Conservation (phyloP, 2,329 filamentous ascomycete genomes). For the Aspergillus sergii region DNA sequence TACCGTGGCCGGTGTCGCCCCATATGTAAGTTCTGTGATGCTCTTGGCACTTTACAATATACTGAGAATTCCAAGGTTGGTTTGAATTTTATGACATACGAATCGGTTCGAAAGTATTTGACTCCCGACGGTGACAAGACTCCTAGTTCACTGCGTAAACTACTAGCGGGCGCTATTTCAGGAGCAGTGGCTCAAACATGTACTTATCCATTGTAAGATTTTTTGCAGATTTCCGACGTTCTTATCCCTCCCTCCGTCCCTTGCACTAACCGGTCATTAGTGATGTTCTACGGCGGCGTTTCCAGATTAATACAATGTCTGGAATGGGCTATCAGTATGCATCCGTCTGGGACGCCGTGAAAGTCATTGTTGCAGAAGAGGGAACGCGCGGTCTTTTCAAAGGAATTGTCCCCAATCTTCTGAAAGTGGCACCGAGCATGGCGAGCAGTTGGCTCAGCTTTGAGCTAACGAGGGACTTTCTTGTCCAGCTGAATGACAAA, state of each 20-base stretch:
- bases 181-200: constrained; percentile 95
- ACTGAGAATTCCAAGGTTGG: constrained; percentile 65
- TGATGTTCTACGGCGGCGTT: constrained; percentile 87
- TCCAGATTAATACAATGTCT: constrained; percentile 99
- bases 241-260: neutral
- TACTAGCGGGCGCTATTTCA: constrained; percentile 89
- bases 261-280: constrained; percentile 47
- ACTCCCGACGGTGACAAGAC: constrained; percentile 87
- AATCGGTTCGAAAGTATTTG: constrained; percentile 78
- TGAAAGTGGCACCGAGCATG: constrained; percentile 98
- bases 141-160: constrained; percentile 75
- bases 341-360: constrained; percentile 79
- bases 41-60: neutral
- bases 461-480: constrained; percentile 86
- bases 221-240: neutral
- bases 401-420: constrained; percentile 88
- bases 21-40: constrained; percentile 66
- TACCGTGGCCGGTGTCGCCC: constrained; percentile 91
- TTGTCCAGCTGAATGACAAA: constrained; percentile 60
- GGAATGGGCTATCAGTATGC: constrained; percentile 97
- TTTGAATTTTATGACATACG: constrained; percentile 98
- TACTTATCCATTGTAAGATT: constrained; percentile 91
- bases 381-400: constrained; percentile 88
- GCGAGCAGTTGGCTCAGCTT: constrained; percentile 98
- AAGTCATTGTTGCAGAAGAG: constrained; percentile 79